These are phyloP conservation scores for Stropharia rugosoannulata DNA, from an alignment of 768 basidiomycete genomes.

Conservation along the genomic window DNA sequence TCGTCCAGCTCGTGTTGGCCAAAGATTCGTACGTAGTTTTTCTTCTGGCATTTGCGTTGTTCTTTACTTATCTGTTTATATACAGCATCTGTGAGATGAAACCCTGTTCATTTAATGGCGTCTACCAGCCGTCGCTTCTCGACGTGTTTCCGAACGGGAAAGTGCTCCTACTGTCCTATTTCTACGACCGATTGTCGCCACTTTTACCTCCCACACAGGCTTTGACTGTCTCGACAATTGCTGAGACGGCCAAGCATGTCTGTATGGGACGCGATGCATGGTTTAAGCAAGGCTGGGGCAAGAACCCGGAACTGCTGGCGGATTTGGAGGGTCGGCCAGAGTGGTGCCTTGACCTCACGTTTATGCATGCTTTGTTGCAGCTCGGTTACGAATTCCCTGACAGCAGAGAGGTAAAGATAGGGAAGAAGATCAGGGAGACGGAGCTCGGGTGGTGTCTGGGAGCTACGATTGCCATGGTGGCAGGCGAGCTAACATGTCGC, in stretches of 20 bases:
- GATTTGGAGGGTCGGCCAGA: constrained; percentile 87
- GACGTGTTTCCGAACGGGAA: constrained; percentile 87
- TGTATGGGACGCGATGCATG: constrained; percentile 70
- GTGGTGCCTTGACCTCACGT: constrained; percentile 95
- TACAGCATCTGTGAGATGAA: constrained; percentile 81
- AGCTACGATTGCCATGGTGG: constrained; percentile 76
- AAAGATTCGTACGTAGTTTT: constrained; percentile 79
- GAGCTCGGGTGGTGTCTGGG: constrained; percentile 95
- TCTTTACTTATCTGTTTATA: not conserved
- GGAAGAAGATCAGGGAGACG: constrained; percentile 85
- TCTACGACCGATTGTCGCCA: constrained; percentile 90
- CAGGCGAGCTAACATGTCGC: constrained; percentile 56
- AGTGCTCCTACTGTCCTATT: constrained; percentile 93
- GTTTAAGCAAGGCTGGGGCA: constrained; percentile 45
- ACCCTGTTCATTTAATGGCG: constrained; percentile 96
- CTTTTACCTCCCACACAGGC: constrained; percentile 44
- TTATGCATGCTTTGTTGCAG: constrained; percentile 86
- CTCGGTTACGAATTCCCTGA: constrained; percentile 89
- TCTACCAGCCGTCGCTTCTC: constrained; percentile 91
- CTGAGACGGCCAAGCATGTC: constrained; percentile 63
- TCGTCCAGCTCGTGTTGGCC: constrained; percentile 88
- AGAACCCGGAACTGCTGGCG: constrained; percentile 32
- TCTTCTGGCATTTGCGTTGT: not conserved
- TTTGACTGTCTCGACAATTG: constrained; percentile 58
- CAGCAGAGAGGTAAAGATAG: constrained; percentile 67